Evolutionary conservation across 768 basidiomycete species (phyloP).

Genomic region (Serendipita indica): DNA sequence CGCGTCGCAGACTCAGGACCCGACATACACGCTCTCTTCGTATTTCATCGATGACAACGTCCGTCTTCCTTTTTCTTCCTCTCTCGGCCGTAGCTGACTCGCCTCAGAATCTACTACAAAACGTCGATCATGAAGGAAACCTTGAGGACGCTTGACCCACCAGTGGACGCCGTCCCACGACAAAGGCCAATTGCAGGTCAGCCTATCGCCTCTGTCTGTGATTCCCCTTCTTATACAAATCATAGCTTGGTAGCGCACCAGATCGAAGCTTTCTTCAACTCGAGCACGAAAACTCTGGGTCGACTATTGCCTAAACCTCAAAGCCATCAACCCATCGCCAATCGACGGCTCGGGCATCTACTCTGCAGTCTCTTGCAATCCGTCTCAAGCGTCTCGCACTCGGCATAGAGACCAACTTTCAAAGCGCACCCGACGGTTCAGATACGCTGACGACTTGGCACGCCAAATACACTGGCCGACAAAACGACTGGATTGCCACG

Average conservation of each 20-base stretch:
- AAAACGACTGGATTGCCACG: slow-evolving; percentile 85
- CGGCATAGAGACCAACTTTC: slow-evolving; percentile 73
- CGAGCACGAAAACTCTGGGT: slow-evolving; percentile 86
- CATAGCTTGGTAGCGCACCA: slow-evolving; percentile 17
- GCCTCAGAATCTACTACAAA: slow-evolving; percentile 44
- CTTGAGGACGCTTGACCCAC: slow-evolving; percentile 76
- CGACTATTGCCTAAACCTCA: slow-evolving; percentile 75
- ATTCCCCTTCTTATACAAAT: background rate
- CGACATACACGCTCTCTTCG: slow-evolving; percentile 90
- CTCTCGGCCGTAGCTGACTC: background rate
- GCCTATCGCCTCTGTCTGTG: slow-evolving; percentile 18
- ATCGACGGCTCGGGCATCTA: slow-evolving; percentile 82
- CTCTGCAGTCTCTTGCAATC: slow-evolving; percentile 10
- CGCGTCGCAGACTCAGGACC: slow-evolving; percentile 67
- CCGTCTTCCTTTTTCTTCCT: slow-evolving; percentile 13
- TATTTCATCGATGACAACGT: slow-evolving; percentile 80
- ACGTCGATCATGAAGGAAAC: slow-evolving; percentile 87
- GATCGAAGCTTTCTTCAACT: slow-evolving; percentile 86
- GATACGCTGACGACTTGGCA: slow-evolving; percentile 66
- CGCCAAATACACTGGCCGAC: slow-evolving; percentile 56
- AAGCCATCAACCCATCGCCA: slow-evolving; percentile 83
- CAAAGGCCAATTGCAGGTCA: slow-evolving; percentile 83
- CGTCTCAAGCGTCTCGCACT: slow-evolving; percentile 33
- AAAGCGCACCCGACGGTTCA: slow-evolving; percentile 56
- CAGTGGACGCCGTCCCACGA: slow-evolving; percentile 63